Evolutionary conservation across 352 stramenopile species (phyloP), one percentile per base, ranked within the genome.

Genomic region (Pythium brassicae): DNA sequence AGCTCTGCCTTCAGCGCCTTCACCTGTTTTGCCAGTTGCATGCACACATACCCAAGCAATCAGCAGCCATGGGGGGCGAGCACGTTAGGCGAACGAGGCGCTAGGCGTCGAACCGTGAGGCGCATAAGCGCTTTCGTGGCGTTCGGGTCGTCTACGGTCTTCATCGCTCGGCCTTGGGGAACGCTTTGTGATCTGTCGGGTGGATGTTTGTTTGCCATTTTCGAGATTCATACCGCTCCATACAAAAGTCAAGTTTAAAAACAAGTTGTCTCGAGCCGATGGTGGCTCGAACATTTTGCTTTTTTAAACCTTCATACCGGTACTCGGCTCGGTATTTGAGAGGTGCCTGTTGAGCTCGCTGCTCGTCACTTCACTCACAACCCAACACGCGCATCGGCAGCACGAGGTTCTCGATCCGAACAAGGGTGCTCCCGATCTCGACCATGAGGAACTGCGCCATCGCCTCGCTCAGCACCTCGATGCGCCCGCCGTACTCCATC

Each of bases 1-100:
- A 84, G 66, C 57, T 76, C 59, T 23, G 59, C 53, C 48, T 82
- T 72, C 22, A 85, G 62, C 55, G 85, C 67, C 58, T 87, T 85
- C 25, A 80, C 74, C 76, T 87, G 37, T 19, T 4, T 10, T 8
- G 35, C 1, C 35, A 43, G 35, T 1, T 25, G n/a, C 19, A 46
- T 40, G 12, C 15, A 15, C 6, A 26, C 15, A 49, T 20, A 22
- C 27, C 0, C 11, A 27, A 4, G 20, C n/a, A 29, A n/a, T 48
- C 22, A 48, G 43, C 40, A 46, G 40, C 17, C 11, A 22, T 22
- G 19, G 9, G 17, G 6, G 8, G 3, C 12, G 40, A 26, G 40
- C 43, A 17, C 20, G 11, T 7, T 5, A 0, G 26, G 19, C 39
- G 19, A 22, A 32, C 43, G 17, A 4, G 26, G 19, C 8, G 19